Base-by-base conservation (phyloP, 805 yeast species). In the Kluyveromyces siamensis region DNA sequence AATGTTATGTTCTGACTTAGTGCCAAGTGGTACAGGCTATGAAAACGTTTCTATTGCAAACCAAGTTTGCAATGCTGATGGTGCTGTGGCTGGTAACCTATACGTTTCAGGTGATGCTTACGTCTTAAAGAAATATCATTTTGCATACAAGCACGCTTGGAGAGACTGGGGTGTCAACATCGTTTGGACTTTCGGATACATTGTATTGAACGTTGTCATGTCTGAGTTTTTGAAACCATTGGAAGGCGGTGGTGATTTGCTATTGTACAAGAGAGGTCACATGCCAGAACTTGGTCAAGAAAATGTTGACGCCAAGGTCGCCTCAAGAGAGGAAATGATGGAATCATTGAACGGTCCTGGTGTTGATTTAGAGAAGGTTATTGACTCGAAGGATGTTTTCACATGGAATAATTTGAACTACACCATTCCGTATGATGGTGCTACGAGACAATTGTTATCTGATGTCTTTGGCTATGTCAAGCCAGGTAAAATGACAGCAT, bases 401-500 rank as follows among this genome's bases (percentile, higher is more conserved):
- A 83, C 81, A 54, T 84, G 91, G 91, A 75, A 75, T 61, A 76
- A 83, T 60, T 79, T 84, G 53, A 72, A 80, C 55, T 84, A 83
- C 61, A 79, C 76, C 52, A 79, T 84, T 54, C 76, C 79, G 54
- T 79, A 80, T 56, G 80, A 81, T 56, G 71, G 72, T 46, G 84
- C 77, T 48, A 74, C 79, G 21, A 72, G 87, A 61, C 70, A 79
- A 49, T 71, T 83, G 55, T 65, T 79, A 47, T 68, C 74, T 53
- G 70, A 72, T 58, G 77, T 79, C 43, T 79, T 76, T 57, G 91
- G 91, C 45, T 84, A 81, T 73, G 87, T 83, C 48, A 81, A 80
- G 59, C 91, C 91, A 17, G 91, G 91, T 57, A 83, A 85, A 49
- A 72, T 84, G 65, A 84, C 90, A 40, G 91, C 91, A 6, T 71